phyloP scores from a whole-genome alignment of 1,139 yeast species.

The Suhomyces bokatorum region DNA sequence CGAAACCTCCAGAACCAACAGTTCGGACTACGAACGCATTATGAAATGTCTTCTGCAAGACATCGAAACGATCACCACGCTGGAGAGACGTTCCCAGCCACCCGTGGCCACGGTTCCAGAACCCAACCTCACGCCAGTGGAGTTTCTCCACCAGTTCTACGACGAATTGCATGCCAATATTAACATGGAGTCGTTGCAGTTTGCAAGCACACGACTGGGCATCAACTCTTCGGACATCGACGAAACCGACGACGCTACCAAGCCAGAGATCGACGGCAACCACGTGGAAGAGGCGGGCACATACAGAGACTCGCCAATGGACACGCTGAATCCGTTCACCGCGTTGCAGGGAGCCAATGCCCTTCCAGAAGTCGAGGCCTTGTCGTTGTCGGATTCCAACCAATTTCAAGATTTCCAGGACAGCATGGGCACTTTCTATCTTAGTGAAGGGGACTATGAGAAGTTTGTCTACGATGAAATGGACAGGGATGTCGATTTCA shows the following conservation, averaged over 20 bases:
- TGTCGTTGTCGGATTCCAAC: too few relatives aligned
- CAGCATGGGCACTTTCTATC: background rate
- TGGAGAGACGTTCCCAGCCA: background rate
- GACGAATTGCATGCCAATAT: background rate
- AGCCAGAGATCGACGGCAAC: too few relatives aligned
- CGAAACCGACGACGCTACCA: too few relatives aligned
- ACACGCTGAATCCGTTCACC: too few relatives aligned
- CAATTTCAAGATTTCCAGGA: too few relatives aligned
- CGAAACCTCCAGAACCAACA: background rate
- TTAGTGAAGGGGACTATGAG: conserved; percentile 16
- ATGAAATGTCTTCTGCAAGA: conserved; percentile 4
- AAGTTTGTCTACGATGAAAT: conserved; percentile 16
- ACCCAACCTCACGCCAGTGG: background rate
- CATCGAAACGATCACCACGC: background rate
- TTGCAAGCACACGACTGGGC: background rate
- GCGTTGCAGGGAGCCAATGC: too few relatives aligned
- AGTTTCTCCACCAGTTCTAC: background rate
- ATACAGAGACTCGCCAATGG: too few relatives aligned
- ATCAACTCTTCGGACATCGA: background rate
- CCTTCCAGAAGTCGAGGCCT: too few relatives aligned
- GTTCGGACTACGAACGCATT: background rate
- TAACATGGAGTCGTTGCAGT: background rate
- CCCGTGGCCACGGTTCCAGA: background rate
- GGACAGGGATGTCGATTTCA: conserved; percentile 19
- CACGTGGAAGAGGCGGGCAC: too few relatives aligned